Percentiles rank a stretch among this genome's conserved stretches.
Evolutionary conservation across 2,329 filamentous ascomycete genomes (phyloP).

Genomic region (Pseudopithomyces chartarum): DNA sequence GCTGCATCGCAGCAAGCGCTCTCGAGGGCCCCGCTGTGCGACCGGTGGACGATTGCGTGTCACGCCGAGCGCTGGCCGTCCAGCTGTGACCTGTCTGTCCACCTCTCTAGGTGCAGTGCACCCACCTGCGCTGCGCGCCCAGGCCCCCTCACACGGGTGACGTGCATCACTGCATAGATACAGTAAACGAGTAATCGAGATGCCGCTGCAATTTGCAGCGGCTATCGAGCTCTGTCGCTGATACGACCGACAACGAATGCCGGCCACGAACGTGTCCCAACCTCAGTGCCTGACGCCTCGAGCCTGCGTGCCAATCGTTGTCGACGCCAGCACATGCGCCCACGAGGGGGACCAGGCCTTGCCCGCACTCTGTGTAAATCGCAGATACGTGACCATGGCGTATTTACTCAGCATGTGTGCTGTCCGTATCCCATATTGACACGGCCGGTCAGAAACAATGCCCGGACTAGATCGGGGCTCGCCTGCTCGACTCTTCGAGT

Average conservation of each 20-base stretch:
- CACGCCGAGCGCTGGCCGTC: slow-evolving; percentile 8
- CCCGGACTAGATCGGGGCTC: background rate
- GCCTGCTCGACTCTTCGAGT: background rate
- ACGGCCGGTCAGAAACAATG: background rate
- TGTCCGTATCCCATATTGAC: no score
- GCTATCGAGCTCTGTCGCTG: slow-evolving; percentile 32
- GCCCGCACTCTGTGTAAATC: background rate
- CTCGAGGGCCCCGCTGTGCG: background rate
- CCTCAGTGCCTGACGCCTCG: slow-evolving; percentile 18
- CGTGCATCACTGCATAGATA: slow-evolving; percentile 23
- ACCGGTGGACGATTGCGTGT: slow-evolving; percentile 4
- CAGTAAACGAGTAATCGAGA: slow-evolving; percentile 21
- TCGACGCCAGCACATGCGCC: background rate
- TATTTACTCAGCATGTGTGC: background rate
- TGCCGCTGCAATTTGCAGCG: slow-evolving; percentile 28
- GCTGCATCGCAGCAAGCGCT: slow-evolving; percentile 32
- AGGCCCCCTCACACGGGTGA: slow-evolving; percentile 21
- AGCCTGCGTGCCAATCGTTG: background rate
- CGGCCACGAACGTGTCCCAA: slow-evolving; percentile 36
- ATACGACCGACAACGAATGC: slow-evolving; percentile 30
- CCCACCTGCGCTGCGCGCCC: slow-evolving; percentile 15
- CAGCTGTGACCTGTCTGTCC: slow-evolving; percentile 8
- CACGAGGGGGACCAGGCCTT: background rate
- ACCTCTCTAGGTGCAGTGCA: background rate
- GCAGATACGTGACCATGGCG: background rate